Evolutionary conservation across 116 monocot species (phyloP), one percentile per base, ranked within the genome.

Genomic region (Iris pallida): DNA sequence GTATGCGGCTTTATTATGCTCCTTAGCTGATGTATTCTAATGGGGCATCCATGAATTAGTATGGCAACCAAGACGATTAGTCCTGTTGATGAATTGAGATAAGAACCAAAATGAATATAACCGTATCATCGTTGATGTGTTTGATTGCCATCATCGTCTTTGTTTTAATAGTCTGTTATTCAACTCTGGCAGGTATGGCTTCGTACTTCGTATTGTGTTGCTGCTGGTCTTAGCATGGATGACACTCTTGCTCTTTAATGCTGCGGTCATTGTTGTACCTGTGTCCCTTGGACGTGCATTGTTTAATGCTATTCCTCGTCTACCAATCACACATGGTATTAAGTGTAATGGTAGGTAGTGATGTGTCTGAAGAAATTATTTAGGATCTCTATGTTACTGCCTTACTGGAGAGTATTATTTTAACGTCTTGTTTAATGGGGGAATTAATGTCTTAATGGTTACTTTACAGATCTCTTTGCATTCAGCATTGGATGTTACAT

Each of bases 251-350:
- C 63, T 97, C 16, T 92, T 97, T 53, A 97, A 97, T 66, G 90
- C 97, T 7, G 76, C 83, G 13, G 73, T 97, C 81, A 80, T 97
- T 16, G 80, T 90, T 59, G 45, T 97, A 53, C 97, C 97, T 55
- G 79, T 97, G 68, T 97, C 85, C 16, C 70, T 97, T 47, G 97
- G 97, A 13, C 92, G 92, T 42, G 65, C 83, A 47, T 69, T 92
- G 42, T 97, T 97, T 58, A 89, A 90, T 80, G 70, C 88, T 19
- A 82, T 97, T 67, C 97, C 97, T 53, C 89, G 83, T 8, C 87
- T 97, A n/a, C 97, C 97, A 15, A 80, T 92, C 46, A 85, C 93
- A 20, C 97, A 97, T 81, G 97, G 97, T 71, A 90, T 92, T 72
- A 97, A 92, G 75, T 97, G 97, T 67, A 97, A 97, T 64, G 95